Percentiles rank a stretch among this genome's conserved stretches.
Conservation (phyloP, 495 filamentous ascomycete species). For the Cenococcum geophilum region DNA sequence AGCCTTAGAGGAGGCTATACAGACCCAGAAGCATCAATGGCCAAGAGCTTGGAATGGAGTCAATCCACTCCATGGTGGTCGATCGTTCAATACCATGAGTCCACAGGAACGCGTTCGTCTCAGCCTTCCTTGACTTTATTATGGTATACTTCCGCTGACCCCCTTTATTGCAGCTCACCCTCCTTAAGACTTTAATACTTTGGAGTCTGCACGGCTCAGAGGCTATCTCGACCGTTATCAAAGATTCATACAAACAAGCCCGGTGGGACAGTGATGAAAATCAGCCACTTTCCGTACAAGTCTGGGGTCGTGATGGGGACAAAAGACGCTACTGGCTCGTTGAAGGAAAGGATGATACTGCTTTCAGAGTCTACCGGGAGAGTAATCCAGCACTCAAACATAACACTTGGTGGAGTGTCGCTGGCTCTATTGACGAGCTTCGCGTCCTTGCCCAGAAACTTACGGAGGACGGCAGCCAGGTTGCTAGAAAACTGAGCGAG, state of each 20-base stretch:
- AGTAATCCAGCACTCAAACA: conserved; percentile 74
- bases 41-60: conserved; percentile 76
- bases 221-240: conserved; percentile 68
- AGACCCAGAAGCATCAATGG: conserved; percentile 83
- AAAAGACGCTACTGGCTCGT: conserved; percentile 91
- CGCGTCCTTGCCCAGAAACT: conserved; percentile 66
- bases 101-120: conserved; percentile 68
- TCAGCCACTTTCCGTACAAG: conserved; percentile 85
- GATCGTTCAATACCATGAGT: conserved; percentile 71
- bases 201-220: conserved; percentile 93
- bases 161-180: conserved; percentile 52
- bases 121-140: not conserved
- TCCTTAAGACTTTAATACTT: conserved; percentile 74
- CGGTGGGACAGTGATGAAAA: conserved; percentile 86
- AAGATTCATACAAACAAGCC: conserved; percentile 81
- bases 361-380: conserved; percentile 91
- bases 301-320: conserved; percentile 86
- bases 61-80: conserved; percentile 74
- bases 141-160: conserved; percentile 16
- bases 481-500: conserved; percentile 67
- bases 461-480: conserved; percentile 67
- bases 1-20: conserved; percentile 88
- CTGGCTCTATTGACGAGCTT: conserved; percentile 84
- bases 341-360: conserved; percentile 89
- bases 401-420: conserved; percentile 85